phyloP scores from a whole-genome alignment of 169 alveolate genomes.

The Plasmodium ovale region DNA sequence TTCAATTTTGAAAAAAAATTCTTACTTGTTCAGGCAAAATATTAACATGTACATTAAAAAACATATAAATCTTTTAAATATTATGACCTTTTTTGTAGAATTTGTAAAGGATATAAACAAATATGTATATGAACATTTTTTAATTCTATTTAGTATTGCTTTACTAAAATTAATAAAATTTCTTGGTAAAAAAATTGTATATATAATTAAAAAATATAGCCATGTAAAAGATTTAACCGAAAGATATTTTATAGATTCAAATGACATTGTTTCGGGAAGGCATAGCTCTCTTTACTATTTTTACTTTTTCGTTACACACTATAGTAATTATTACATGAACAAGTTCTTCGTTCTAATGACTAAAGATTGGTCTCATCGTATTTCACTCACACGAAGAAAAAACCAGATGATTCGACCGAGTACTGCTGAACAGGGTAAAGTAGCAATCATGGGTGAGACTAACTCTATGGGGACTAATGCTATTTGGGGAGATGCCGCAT shows the following conservation, averaged over 20 bases:
- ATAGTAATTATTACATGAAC: slow-evolving; percentile 46
- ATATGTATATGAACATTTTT: slow-evolving; percentile 1
- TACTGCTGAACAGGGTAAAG: neutral
- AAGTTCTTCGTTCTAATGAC: neutral
- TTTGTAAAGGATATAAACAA: slow-evolving; percentile 12
- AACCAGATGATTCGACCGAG: neutral
- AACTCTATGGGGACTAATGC: no score
- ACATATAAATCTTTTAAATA: slow-evolving; percentile 33
- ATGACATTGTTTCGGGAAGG: slow-evolving; percentile 15
- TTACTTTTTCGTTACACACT: slow-evolving; percentile 51
- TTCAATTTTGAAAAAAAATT: slow-evolving; percentile 14
- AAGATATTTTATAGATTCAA: slow-evolving; percentile 2
- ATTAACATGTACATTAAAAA: slow-evolving; percentile 17
- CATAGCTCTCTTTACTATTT: slow-evolving; percentile 41
- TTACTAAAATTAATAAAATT: slow-evolving; percentile 9
- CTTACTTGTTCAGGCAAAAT: slow-evolving; percentile 11
- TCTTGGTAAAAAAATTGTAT: neutral
- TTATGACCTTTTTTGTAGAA: slow-evolving; percentile 60
- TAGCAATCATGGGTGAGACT: no score
- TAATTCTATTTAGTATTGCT: slow-evolving; percentile 19
- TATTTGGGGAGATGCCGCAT: no score
- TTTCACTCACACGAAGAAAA: neutral
- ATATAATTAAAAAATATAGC: slow-evolving; percentile 3
- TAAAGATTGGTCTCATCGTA: neutral
- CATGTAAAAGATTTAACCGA: slow-evolving; percentile 37